These are phyloP conservation scores for Populus euphratica DNA, from an alignment of 345 rosid species.

Conservation along the genomic window DNA sequence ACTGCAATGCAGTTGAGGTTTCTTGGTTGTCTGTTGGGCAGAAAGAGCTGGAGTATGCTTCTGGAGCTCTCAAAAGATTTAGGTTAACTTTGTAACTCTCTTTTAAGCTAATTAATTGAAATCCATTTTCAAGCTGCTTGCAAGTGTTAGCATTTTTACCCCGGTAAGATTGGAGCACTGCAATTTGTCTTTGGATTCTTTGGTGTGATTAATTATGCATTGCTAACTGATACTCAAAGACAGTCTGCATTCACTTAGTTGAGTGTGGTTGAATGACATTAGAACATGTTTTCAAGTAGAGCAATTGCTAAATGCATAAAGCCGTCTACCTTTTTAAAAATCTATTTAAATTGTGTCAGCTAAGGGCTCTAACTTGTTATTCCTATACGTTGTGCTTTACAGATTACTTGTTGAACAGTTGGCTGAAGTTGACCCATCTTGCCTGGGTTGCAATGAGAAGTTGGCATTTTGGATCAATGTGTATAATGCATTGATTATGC, in stretches of 20 bases:
- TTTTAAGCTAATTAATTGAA: background rate
- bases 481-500: slow-evolving; percentile 95
- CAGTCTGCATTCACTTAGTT: background rate
- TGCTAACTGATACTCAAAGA: background rate
- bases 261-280: background rate
- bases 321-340: background rate
- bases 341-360: background rate
- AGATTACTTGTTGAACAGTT: slow-evolving; percentile 86
- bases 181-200: background rate
- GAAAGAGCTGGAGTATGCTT: slow-evolving; percentile 88
- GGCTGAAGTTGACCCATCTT: slow-evolving; percentile 77
- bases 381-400: slow-evolving; percentile 13
- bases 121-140: background rate
- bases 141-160: background rate
- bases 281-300: background rate
- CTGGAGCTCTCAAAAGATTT: slow-evolving; percentile 80
- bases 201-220: background rate
- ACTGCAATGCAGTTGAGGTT: slow-evolving; percentile 65
- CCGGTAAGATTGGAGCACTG: background rate
- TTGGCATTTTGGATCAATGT: slow-evolving; percentile 97
- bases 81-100: slow-evolving; percentile 44
- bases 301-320: background rate
- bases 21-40: slow-evolving; percentile 98
- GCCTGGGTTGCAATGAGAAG: slow-evolving; percentile 67
- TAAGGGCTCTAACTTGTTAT: background rate